Evolutionary conservation across 2,329 filamentous ascomycete species (phyloP).

Genomic region (Elsinoe australis): DNA sequence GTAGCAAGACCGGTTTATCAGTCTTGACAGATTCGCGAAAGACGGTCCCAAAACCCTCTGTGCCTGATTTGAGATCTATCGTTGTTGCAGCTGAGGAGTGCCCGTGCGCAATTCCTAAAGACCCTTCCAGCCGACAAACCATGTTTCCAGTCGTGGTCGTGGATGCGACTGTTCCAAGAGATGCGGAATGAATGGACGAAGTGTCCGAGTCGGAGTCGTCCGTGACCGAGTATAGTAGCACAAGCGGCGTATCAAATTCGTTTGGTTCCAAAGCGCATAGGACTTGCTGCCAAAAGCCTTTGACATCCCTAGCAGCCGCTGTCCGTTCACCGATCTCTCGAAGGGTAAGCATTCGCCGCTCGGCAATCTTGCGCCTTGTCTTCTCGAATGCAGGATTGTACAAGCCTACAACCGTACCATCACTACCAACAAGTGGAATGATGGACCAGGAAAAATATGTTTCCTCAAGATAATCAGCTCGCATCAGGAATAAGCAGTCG

Average conservation of each 20-base stretch:
- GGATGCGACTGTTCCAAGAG: too few species aligned
- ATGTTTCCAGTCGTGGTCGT: conserved; percentile 55
- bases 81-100: conserved; percentile 54
- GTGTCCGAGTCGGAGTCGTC: conserved; percentile 65
- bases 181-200: conserved; percentile 63
- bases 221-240: conserved; percentile 65
- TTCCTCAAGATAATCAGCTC: conserved; percentile 66
- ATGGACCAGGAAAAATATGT: conserved; percentile 78
- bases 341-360: conserved; percentile 70
- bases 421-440: conserved; percentile 65
- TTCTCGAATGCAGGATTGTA: conserved; percentile 80
- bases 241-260: conserved; percentile 67
- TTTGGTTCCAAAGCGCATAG: conserved; percentile 64
- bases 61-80: conserved; percentile 62
- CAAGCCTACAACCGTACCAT: conserved; percentile 57
- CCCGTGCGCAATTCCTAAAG: conserved; percentile 57
- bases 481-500: conserved; percentile 64
- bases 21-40: conserved; percentile 68
- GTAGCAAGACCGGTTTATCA: conserved; percentile 59
- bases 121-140: conserved; percentile 62
- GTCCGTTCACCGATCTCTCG: conserved; percentile 71
- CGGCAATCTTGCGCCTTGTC: conserved; percentile 67
- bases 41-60: conserved; percentile 66
- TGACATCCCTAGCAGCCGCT: conserved; percentile 62
- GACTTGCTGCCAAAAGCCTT: conserved; percentile 65